A percentile compares a stretch with the other conserved stretches of the same genome.
phyloP scores from a whole-genome alignment of 352 stramenopile genomes.

The Phytophthora ramorum region DNA sequence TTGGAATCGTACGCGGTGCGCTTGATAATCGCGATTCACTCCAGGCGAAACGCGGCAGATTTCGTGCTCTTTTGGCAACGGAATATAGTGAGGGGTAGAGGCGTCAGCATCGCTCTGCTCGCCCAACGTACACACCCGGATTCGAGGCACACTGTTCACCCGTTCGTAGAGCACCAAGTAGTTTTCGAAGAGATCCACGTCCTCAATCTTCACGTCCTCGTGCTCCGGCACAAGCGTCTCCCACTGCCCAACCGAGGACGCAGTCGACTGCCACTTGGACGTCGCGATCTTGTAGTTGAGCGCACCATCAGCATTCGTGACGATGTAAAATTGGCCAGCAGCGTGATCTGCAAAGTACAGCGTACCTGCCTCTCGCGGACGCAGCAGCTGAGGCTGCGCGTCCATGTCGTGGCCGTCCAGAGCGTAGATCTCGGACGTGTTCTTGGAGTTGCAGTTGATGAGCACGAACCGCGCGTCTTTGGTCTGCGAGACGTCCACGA shows the following conservation, averaged over 20 bases:
- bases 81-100: slow-evolving; percentile 49
- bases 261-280: slow-evolving; percentile 11
- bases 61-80: slow-evolving; percentile 62
- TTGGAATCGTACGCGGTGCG: slow-evolving; percentile 69
- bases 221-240: slow-evolving; percentile 60
- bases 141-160: slow-evolving; percentile 67
- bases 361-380: slow-evolving; percentile 56
- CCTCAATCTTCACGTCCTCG: slow-evolving; percentile 84
- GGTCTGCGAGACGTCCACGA: slow-evolving; percentile 85
- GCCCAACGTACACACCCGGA: slow-evolving; percentile 60
- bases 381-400: slow-evolving; percentile 52
- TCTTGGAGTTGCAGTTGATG: slow-evolving; percentile 91
- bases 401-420: slow-evolving; percentile 34
- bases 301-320: slow-evolving; percentile 80
- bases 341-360: slow-evolving; percentile 90
- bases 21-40: slow-evolving; percentile 82
- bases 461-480: slow-evolving; percentile 85
- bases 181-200: slow-evolving; percentile 86
- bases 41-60: slow-evolving; percentile 72
- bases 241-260: slow-evolving; percentile 35
- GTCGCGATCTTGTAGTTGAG: slow-evolving; percentile 82
- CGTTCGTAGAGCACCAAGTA: slow-evolving; percentile 88
- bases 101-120: slow-evolving; percentile 4
- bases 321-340: slow-evolving; percentile 70
- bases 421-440: slow-evolving; percentile 84